These are phyloP conservation scores for Lobosporangium transversale DNA, from an alignment of 192 early-diverging fungal species.

Conservation along the genomic window DNA sequence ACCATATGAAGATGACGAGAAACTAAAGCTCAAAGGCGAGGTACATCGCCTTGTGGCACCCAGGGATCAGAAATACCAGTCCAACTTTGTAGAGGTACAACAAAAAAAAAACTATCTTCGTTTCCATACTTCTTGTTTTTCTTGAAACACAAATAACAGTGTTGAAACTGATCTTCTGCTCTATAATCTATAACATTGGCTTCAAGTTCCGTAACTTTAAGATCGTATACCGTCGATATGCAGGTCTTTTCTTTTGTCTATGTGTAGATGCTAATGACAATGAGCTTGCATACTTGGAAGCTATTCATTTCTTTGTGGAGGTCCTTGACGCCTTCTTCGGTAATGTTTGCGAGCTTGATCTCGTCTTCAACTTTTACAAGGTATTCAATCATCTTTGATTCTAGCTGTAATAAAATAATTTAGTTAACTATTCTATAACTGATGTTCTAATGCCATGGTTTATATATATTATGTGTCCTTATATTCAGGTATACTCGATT, in stretches of 20 bases:
- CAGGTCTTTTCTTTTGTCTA: slow-evolving; percentile 98
- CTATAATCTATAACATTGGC: too few species aligned
- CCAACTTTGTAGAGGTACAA: slow-evolving; percentile 94
- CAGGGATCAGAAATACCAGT: slow-evolving; percentile 96
- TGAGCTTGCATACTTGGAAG: slow-evolving; percentile 93
- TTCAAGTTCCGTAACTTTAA: slow-evolving; percentile 95
- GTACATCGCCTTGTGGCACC: slow-evolving; percentile 96
- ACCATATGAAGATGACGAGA: slow-evolving; percentile 93
- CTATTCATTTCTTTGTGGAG: slow-evolving; percentile 99
- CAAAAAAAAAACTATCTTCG: background rate
- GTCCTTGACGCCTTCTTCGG: slow-evolving; percentile 98
- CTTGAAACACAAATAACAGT: too few species aligned
- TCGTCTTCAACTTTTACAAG: slow-evolving; percentile 99
- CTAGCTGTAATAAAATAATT: background rate
- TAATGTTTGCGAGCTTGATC: slow-evolving; percentile 97
- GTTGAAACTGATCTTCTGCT: too few species aligned
- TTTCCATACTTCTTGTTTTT: too few species aligned
- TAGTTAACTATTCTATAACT: too few species aligned
- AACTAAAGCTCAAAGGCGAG: slow-evolving; percentile 91
- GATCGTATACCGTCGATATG: slow-evolving; percentile 97
- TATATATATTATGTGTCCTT: background rate
- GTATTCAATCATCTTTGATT: slow-evolving; percentile 25
- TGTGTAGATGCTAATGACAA: slow-evolving; percentile 99
- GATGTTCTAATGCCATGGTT: background rate
- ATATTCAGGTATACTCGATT: slow-evolving; percentile 88